phyloP scores from a whole-genome alignment of 768 basidiomycete species.

The Omphalotus guepiniiformis region DNA sequence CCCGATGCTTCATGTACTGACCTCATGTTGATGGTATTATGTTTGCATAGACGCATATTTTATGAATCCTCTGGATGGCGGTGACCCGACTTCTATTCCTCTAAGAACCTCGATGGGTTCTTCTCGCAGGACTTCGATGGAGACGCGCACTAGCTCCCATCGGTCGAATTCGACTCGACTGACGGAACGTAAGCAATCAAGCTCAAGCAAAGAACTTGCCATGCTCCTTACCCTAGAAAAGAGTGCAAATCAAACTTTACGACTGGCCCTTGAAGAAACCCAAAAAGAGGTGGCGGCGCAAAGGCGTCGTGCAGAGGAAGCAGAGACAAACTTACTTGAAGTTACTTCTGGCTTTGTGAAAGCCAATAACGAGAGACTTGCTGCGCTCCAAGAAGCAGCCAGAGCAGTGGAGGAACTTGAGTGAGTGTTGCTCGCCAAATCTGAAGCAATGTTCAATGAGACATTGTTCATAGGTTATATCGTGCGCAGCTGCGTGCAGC shows the following conservation, averaged over 20 bases:
- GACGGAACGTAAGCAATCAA: conserved; percentile 29
- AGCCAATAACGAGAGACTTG: conserved; percentile 34
- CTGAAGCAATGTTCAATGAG: not conserved
- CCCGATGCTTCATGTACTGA: too few species aligned
- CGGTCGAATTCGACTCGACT: conserved; percentile 55
- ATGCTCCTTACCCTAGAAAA: conserved; percentile 38
- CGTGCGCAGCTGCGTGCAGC: conserved; percentile 43
- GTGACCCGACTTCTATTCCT: not conserved
- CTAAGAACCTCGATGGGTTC: conserved; percentile 3
- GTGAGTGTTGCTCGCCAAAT: not conserved
- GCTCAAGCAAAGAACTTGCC: conserved; percentile 34
- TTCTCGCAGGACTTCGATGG: conserved; percentile 2
- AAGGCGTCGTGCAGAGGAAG: conserved; percentile 39
- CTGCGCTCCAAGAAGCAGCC: conserved; percentile 16
- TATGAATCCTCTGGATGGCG: not conserved
- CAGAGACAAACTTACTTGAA: conserved; percentile 37
- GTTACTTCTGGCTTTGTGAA: conserved; percentile 36
- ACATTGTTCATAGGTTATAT: conserved; percentile 27
- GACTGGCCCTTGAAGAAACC: conserved; percentile 31
- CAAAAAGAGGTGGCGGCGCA: conserved; percentile 39
- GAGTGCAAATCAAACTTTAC: conserved; percentile 28
- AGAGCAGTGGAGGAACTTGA: conserved; percentile 2
- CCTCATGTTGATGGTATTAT: conserved; percentile 3
- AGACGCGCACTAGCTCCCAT: not conserved
- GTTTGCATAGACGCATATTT: conserved; percentile 2